Percentiles rank a stretch among this genome's conserved stretches.
These are phyloP conservation scores for Corymbia citriodora DNA, from an alignment of 441 rosid genomes.

Conservation along the genomic window DNA sequence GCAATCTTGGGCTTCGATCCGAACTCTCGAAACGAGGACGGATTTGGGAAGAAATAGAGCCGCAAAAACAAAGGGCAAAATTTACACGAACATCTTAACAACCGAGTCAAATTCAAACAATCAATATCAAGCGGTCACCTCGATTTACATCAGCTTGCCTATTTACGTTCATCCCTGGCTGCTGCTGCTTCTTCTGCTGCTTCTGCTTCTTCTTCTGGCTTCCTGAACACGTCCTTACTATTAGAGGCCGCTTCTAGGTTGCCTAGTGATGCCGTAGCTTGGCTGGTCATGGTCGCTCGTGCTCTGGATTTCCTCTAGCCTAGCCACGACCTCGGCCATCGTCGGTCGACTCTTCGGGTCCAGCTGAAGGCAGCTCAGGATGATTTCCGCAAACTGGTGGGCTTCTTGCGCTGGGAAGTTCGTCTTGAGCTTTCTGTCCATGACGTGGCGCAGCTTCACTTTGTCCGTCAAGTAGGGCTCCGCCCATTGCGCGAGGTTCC, in stretches of 20 bases:
- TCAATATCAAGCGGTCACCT: not conserved
- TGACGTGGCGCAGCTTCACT: slow-evolving; percentile 7
- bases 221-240: not conserved
- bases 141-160: not conserved
- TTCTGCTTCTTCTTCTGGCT: not conserved
- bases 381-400: slow-evolving; percentile 14
- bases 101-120: not conserved
- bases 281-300: not conserved
- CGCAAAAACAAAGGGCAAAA: not conserved
- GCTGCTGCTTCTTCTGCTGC: not conserved
- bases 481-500: slow-evolving; percentile 16
- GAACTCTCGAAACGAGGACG: not conserved
- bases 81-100: not conserved
- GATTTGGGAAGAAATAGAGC: not conserved
- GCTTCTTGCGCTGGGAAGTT: slow-evolving; percentile 19
- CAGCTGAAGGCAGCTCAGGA: slow-evolving; percentile 13
- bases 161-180: not conserved
- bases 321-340: slow-evolving; percentile 13
- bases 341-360: slow-evolving; percentile 17
- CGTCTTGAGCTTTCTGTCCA: slow-evolving; percentile 21
- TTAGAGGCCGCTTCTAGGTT: not conserved
- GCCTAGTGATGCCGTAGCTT: not conserved
- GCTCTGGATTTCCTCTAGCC: not conserved
- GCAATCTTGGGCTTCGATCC: not conserved
- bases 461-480: slow-evolving; percentile 12